Percentiles rank a stretch among this genome's conserved stretches.
Evolutionary conservation across 805 yeast genomes (phyloP).

Genomic region (Metschnikowia vanudenii): DNA sequence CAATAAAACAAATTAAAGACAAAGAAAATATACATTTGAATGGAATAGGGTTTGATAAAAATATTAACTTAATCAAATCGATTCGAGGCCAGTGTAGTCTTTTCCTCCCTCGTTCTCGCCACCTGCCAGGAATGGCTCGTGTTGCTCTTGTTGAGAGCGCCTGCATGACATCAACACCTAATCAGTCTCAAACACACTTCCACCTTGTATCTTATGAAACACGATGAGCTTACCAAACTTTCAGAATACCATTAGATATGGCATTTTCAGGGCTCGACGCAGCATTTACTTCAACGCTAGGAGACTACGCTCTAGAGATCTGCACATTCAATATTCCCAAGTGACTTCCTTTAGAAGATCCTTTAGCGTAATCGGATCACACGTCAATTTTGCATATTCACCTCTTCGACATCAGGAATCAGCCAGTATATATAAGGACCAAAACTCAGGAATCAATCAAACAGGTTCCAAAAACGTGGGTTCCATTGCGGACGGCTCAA

Average conservation of each 20-base stretch:
- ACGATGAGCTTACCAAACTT: not conserved
- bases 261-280: not conserved
- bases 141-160: not conserved
- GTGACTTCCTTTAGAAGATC: not conserved
- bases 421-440: not conserved
- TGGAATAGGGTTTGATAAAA: too few relatives aligned
- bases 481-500: not conserved
- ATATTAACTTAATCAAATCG: too few relatives aligned
- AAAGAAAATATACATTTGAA: too few relatives aligned
- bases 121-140: not conserved
- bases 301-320: not conserved
- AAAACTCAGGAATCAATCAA: not conserved
- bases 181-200: not conserved
- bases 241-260: not conserved
- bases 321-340: not conserved
- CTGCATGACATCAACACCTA: conserved; percentile 9
- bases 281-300: not conserved
- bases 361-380: conserved; percentile 5
- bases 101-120: not conserved
- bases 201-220: not conserved
- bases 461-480: not conserved
- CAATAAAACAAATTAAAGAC: too few relatives aligned
- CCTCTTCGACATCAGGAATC: conserved; percentile 2
- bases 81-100: not conserved
- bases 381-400: not conserved